Conservation (phyloP, 345 rosid genomes). For the Alliaria petiolata region DNA sequence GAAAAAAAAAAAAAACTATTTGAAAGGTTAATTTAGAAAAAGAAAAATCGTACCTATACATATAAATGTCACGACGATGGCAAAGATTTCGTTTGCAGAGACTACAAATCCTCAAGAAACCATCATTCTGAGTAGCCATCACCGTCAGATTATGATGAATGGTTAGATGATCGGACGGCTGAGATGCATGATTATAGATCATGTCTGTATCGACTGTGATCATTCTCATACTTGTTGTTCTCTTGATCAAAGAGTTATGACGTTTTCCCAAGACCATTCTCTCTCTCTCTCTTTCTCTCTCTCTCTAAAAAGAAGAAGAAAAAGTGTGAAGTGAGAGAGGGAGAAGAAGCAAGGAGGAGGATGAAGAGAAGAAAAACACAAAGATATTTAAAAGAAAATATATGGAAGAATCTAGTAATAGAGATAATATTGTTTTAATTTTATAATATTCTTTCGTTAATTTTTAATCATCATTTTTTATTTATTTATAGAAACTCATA, state of each 20-base stretch:
- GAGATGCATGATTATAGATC: slow-evolving; percentile 19
- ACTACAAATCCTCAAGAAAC: slow-evolving; percentile 31
- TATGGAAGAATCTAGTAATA: slow-evolving; percentile 5
- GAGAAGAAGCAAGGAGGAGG: slow-evolving; percentile 6
- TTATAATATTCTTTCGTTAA: slow-evolving; percentile 8
- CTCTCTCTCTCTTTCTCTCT: not conserved
- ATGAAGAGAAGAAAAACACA: slow-evolving; percentile 10
- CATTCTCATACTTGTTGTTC: slow-evolving; percentile 72
- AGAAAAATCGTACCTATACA: slow-evolving; percentile 57
- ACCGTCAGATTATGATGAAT: slow-evolving; percentile 10
- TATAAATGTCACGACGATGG: slow-evolving; percentile 59
- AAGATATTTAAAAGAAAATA: slow-evolving; percentile 17
- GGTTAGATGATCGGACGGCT: slow-evolving; percentile 32
- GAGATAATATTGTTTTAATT: slow-evolving; percentile 23
- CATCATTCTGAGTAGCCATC: slow-evolving; percentile 2
- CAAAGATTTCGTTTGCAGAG: slow-evolving; percentile 25
- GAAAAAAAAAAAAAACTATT: not conserved
- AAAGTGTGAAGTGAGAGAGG: slow-evolving; percentile 18
- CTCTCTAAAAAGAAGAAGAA: slow-evolving; percentile 3
- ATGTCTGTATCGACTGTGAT: slow-evolving; percentile 40
- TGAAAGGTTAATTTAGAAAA: not conserved
- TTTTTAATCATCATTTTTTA: not conserved
- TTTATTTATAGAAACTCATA: not conserved
- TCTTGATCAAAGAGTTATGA: slow-evolving; percentile 54
- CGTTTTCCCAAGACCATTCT: slow-evolving; percentile 67